Evolutionary conservation across 331 rosid genomes (phyloP).

Genomic region (Cydonia oblonga): DNA sequence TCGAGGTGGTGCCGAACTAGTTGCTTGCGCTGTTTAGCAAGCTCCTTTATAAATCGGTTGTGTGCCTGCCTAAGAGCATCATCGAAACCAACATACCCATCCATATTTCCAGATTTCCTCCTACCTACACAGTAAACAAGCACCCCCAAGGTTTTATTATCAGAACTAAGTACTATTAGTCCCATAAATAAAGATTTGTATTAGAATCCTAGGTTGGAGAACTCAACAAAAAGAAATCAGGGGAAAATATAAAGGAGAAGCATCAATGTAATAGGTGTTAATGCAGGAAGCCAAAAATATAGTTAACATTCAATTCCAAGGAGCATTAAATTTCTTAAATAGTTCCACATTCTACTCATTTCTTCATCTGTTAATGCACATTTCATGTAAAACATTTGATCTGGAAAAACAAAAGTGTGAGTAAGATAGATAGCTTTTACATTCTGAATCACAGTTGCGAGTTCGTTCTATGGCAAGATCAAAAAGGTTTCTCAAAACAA

Average conservation of each 20-base stretch:
- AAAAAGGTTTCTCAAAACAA: conserved; percentile 73
- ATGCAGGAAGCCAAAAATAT: neutral
- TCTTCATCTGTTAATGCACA: neutral
- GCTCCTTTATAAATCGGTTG: conserved; percentile 58
- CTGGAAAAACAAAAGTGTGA: neutral
- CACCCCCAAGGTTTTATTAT: too few relatives aligned
- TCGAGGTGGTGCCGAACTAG: conserved; percentile 83
- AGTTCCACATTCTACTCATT: neutral
- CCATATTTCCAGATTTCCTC: conserved; percentile 55
- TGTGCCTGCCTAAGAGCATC: conserved; percentile 77
- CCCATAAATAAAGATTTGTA: neutral
- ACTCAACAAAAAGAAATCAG: neutral
- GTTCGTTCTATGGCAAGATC: conserved; percentile 73
- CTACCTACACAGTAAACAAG: conserved; percentile 41
- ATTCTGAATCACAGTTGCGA: conserved; percentile 42
- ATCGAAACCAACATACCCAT: conserved; percentile 80
- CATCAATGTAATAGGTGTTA: neutral
- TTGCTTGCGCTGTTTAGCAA: conserved; percentile 81
- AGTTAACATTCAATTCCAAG: neutral
- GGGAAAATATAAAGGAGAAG: neutral
- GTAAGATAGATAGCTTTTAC: conserved; percentile 28
- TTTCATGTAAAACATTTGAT: neutral
- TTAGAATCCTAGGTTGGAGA: neutral
- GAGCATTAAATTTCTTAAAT: neutral
- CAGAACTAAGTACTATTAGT: too few relatives aligned